Conservation (phyloP, 2,329 filamentous ascomycete genomes). For the Cordyceps javanica region DNA sequence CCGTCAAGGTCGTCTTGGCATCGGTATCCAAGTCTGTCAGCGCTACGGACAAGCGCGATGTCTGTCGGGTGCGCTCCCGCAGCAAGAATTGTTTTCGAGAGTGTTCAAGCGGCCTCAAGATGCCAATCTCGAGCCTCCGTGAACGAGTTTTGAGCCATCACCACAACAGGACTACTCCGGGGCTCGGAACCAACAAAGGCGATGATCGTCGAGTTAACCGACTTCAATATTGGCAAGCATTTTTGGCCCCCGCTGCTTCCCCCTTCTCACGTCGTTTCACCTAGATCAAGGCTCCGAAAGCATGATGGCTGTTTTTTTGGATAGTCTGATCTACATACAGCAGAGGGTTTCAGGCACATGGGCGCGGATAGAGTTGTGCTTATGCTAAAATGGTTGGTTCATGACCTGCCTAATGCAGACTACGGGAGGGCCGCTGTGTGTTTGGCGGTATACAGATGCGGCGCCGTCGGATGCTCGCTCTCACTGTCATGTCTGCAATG, state of each 20-base stretch:
- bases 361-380: neutral
- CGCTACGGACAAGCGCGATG: neutral
- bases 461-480: neutral
- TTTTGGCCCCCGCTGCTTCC: neutral
- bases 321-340: neutral
- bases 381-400: neutral
- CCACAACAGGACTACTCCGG: neutral
- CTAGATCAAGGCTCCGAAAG: neutral
- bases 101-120: too few species aligned
- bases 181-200: neutral
- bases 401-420: slow-evolving; percentile 7
- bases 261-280: neutral
- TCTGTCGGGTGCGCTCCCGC: neutral
- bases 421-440: neutral
- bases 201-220: neutral
- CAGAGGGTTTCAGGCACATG: neutral
- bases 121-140: neutral
- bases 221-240: neutral
- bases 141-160: too few species aligned
- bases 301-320: neutral
- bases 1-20: slow-evolving; percentile 2
- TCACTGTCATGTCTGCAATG: too few species aligned
- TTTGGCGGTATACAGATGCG: neutral
- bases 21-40: neutral
- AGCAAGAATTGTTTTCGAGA: neutral